Evolutionary conservation across 1,139 yeast genomes (phyloP).

Genomic region (Taphrina pruni): DNA sequence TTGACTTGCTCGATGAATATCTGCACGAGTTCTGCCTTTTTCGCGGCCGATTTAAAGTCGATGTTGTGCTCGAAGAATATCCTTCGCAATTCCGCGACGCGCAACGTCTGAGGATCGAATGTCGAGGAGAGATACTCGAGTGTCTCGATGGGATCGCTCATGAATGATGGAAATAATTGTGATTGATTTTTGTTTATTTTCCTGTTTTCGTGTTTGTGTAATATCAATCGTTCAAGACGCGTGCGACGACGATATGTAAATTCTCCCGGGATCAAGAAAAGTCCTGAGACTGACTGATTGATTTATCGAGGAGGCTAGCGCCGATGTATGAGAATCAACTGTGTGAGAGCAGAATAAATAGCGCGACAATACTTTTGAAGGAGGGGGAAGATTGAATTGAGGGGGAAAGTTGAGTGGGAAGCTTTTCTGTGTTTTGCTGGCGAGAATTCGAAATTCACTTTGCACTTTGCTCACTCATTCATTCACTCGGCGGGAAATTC

Average conservation of each 20-base stretch:
- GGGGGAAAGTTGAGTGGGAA: too few species aligned
- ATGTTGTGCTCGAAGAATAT: constrained; percentile 66
- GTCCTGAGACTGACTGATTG: too few species aligned
- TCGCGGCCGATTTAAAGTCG: constrained; percentile 63
- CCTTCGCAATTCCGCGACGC: constrained; percentile 68
- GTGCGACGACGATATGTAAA: neutral
- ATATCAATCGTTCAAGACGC: neutral
- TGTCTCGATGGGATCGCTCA: constrained; percentile 27
- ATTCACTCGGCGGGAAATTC: too few species aligned
- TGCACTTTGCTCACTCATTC: neutral
- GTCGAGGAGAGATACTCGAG: constrained; percentile 51
- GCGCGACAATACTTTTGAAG: neutral
- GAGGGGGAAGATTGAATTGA: neutral
- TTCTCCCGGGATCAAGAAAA: too few species aligned
- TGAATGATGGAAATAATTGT: neutral
- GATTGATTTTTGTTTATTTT: neutral
- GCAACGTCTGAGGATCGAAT: constrained; percentile 67
- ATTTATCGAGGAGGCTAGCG: too few species aligned
- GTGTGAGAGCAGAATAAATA: too few species aligned
- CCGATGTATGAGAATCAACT: neutral
- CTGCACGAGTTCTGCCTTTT: constrained; percentile 64
- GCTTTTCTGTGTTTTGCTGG: constrained; percentile 3
- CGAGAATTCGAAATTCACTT: neutral
- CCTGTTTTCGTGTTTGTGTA: neutral
- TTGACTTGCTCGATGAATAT: constrained; percentile 60